Percentiles rank a stretch among this genome's conserved stretches.
These are phyloP conservation scores for Trypanosoma conorhini DNA, from an alignment of 208 protist species.

Conservation along the genomic window DNA sequence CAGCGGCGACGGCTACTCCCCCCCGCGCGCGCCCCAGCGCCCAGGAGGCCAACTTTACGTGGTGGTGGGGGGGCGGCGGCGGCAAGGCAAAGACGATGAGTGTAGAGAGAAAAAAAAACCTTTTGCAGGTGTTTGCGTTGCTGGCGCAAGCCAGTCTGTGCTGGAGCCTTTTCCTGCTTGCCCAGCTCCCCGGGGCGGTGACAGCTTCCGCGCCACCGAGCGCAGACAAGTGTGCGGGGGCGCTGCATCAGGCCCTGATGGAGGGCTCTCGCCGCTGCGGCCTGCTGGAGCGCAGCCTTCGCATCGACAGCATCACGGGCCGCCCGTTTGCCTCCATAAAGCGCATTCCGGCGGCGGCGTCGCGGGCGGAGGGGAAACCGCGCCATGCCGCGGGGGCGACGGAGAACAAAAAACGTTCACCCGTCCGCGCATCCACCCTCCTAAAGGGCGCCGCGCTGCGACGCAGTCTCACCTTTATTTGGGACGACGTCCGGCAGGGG, in stretches of 20 bases:
- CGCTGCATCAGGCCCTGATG: not conserved
- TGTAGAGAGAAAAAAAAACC: not conserved
- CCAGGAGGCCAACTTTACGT: not conserved
- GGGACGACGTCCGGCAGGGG: slow-evolving; percentile 49
- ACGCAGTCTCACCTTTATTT: slow-evolving; percentile 26
- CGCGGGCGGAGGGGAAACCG: not conserved
- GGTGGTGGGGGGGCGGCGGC: not conserved
- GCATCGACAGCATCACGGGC: slow-evolving; percentile 11
- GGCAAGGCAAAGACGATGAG: not conserved
- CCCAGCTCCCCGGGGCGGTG: not conserved
- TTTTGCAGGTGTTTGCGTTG: slow-evolving; percentile 15
- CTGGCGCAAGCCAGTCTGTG: slow-evolving; percentile 15
- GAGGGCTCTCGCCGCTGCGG: slow-evolving; percentile 9
- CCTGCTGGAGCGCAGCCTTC: not conserved
- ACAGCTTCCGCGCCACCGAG: not conserved
- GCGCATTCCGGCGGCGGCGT: not conserved
- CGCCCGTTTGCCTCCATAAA: slow-evolving; percentile 9
- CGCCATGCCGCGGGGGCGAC: not conserved
- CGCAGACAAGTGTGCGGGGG: not conserved
- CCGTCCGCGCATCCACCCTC: not conserved
- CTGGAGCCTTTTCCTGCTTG: slow-evolving; percentile 1
- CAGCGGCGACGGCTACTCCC: not conserved
- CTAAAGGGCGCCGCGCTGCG: slow-evolving; percentile 3
- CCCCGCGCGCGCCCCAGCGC: not conserved
- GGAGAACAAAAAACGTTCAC: not conserved